A percentile compares a stretch with the other conserved stretches of the same genome.
Evolutionary conservation across 495 filamentous ascomycete genomes (phyloP).

Genomic region (Tuber calosporum): DNA sequence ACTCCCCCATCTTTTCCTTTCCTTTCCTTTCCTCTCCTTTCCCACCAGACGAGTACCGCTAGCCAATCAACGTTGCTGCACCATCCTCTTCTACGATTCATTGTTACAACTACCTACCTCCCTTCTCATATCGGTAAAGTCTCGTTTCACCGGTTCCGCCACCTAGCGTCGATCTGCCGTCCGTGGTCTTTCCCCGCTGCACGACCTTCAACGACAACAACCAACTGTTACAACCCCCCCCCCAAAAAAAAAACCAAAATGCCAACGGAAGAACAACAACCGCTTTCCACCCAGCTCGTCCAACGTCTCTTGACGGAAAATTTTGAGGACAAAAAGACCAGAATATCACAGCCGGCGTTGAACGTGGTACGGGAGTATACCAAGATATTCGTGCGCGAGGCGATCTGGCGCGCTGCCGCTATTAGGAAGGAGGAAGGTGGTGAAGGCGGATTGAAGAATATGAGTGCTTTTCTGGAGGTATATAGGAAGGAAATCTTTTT

Average conservation of each 20-base stretch:
- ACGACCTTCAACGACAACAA: background rate
- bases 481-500: background rate
- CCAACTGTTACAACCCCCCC: slow-evolving; percentile 36
- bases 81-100: background rate
- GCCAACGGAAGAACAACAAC: background rate
- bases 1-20: background rate
- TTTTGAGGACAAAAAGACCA: slow-evolving; percentile 61
- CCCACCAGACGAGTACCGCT: background rate
- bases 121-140: background rate
- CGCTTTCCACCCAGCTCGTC: slow-evolving; percentile 67
- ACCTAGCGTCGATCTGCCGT: slow-evolving; percentile 1
- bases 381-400: slow-evolving; percentile 87
- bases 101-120: background rate
- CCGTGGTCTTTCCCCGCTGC: background rate
- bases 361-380: slow-evolving; percentile 74
- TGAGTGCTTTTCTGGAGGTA: slow-evolving; percentile 38
- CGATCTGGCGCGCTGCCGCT: slow-evolving; percentile 69
- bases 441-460: slow-evolving; percentile 23
- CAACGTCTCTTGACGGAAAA: slow-evolving; percentile 68
- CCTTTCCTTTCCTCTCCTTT: background rate
- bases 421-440: slow-evolving; percentile 52
- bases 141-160: background rate
- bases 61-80: background rate
- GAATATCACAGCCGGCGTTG: slow-evolving; percentile 74
- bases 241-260: too few species aligned